Evolutionary conservation across 2,329 filamentous ascomycete genomes (phyloP).

Genomic region (Colletotrichum sp.): DNA sequence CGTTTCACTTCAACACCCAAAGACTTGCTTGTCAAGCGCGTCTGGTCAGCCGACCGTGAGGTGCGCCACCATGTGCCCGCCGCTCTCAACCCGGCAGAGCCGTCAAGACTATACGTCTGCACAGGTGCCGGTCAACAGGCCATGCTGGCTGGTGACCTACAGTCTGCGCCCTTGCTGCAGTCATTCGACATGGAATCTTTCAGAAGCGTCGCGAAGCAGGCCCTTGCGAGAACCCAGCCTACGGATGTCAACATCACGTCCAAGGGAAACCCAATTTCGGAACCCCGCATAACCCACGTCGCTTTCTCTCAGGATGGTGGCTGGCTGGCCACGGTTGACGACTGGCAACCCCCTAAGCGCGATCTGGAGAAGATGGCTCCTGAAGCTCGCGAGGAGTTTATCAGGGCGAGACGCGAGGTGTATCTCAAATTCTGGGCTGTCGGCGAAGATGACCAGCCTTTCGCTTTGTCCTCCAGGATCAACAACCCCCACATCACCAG

Average conservation of each 20-base stretch:
- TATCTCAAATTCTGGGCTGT: slow-evolving; percentile 91
- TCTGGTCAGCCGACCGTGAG: slow-evolving; percentile 49
- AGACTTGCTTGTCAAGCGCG: slow-evolving; percentile 57
- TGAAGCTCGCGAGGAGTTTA: slow-evolving; percentile 46
- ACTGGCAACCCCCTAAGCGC: slow-evolving; percentile 78
- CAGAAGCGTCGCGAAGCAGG: slow-evolving; percentile 83
- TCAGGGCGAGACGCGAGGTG: slow-evolving; percentile 68
- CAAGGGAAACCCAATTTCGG: slow-evolving; percentile 72
- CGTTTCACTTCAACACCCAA: slow-evolving; percentile 55
- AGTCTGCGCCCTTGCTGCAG: slow-evolving; percentile 71
- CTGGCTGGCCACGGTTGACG: slow-evolving; percentile 92
- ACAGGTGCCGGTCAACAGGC: slow-evolving; percentile 68
- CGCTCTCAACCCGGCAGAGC: slow-evolving; percentile 64
- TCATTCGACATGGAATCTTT: slow-evolving; percentile 84
- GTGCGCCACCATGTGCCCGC: slow-evolving; percentile 61
- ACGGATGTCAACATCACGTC: slow-evolving; percentile 81
- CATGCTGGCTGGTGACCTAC: slow-evolving; percentile 53
- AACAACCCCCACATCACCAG: slow-evolving; percentile 78
- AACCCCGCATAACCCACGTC: slow-evolving; percentile 79
- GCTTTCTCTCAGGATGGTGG: slow-evolving; percentile 80
- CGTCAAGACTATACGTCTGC: slow-evolving; percentile 71
- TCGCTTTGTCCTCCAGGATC: slow-evolving; percentile 82
- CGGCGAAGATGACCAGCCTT: slow-evolving; percentile 59
- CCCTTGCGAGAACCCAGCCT: slow-evolving; percentile 84
- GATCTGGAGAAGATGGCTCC: slow-evolving; percentile 63